A percentile compares a stretch with the other conserved stretches of the same genome.
phyloP scores from a whole-genome alignment of 495 filamentous ascomycete species.

The Astrocystis sublimbata region DNA sequence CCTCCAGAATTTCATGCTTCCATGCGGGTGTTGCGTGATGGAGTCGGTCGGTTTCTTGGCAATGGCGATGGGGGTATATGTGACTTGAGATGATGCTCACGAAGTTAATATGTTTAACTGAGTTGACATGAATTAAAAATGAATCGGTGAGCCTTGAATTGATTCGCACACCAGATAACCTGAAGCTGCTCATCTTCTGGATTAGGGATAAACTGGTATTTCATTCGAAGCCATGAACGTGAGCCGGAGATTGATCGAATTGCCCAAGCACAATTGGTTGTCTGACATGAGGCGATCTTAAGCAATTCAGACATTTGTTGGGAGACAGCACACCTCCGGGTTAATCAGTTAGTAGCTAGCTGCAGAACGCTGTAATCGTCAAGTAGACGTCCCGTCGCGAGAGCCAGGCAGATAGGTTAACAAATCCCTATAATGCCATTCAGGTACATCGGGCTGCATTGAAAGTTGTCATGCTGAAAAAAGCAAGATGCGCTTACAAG shows the following conservation, averaged over 20 bases:
- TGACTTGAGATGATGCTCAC: too few relatives aligned
- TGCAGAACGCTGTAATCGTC: not conserved
- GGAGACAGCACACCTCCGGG: not conserved
- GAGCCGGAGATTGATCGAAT: not conserved
- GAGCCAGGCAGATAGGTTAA: not conserved
- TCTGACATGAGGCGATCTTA: not conserved
- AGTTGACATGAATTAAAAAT: too few relatives aligned
- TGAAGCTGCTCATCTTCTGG: not conserved
- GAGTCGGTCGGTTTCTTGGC: conserved; percentile 13
- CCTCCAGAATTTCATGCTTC: conserved; percentile 7
- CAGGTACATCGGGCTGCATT: not conserved
- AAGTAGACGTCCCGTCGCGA: not conserved
- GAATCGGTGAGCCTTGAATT: too few relatives aligned
- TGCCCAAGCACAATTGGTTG: not conserved
- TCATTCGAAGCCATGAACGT: too few relatives aligned
- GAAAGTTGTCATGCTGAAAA: not conserved
- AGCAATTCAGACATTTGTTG: not conserved
- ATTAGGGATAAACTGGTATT: too few relatives aligned
- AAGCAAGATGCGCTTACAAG: not conserved
- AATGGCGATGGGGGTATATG: conserved; percentile 3
- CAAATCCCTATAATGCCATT: not conserved
- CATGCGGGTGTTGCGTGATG: conserved; percentile 17
- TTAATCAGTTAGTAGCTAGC: not conserved
- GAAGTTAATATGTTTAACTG: too few relatives aligned
- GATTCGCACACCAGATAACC: not conserved